These are phyloP conservation scores for Prunus persica DNA, from an alignment of 306 rosid species.

Conservation along the genomic window Prunus_persica_NCBIv2 NC_034016.1:21972001-21972500, in stretches of 20 bases:
- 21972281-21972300: neutral
- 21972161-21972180: slow-evolving; percentile 75
- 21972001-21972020: slow-evolving; percentile 87
- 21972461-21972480: slow-evolving; percentile 94
- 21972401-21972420: slow-evolving; percentile 90
- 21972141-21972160: slow-evolving; percentile 20
- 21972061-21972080: slow-evolving; percentile 64
- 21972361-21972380: slow-evolving; percentile 1
- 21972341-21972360: slow-evolving; percentile 1
- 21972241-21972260: neutral
- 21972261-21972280: neutral
- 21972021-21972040: slow-evolving; percentile 63
- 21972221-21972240: slow-evolving; percentile 82
- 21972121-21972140: neutral
- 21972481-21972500: slow-evolving; percentile 94
- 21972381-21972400: slow-evolving; percentile 93
- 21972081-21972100: slow-evolving; percentile 40
- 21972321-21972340: neutral
- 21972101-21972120: neutral
- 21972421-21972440: slow-evolving; percentile 94
- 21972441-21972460: slow-evolving; percentile 82
- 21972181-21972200: slow-evolving; percentile 60
- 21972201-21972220: slow-evolving; percentile 74
- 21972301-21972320: neutral
- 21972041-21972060: slow-evolving; percentile 47